A percentile compares a stretch with the other conserved stretches of the same genome.
These are phyloP conservation scores for Trichoderma sp. DNA, from an alignment of 2,329 filamentous ascomycete species.

Conservation along the genomic window DNA sequence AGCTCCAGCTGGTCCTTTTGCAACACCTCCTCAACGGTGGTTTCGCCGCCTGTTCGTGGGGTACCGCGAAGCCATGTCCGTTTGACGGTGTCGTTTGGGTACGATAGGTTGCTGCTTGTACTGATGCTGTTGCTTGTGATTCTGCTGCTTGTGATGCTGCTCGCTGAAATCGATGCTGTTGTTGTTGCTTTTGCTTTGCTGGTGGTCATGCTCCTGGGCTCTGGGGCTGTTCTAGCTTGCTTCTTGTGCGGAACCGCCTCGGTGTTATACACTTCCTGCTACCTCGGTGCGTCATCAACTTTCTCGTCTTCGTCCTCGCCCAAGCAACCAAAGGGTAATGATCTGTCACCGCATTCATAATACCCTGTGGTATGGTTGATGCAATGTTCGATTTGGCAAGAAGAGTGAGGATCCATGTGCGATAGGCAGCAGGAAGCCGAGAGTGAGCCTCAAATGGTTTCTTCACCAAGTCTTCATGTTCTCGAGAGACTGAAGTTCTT, in stretches of 20 bases:
- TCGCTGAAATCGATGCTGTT: not conserved
- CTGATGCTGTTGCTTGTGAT: not conserved
- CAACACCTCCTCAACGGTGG: conserved; percentile 84
- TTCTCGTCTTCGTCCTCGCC: too few species aligned
- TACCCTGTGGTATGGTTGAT: conserved; percentile 64
- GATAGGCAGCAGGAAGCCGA: conserved; percentile 66
- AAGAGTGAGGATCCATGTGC: conserved; percentile 72
- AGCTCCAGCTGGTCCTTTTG: conserved; percentile 69
- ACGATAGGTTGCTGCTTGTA: conserved; percentile 36
- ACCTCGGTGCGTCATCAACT: not conserved
- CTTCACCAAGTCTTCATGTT: conserved; percentile 61
- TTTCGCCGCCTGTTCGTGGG: conserved; percentile 63
- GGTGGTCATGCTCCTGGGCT: not conserved
- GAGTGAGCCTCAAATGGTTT: conserved; percentile 73
- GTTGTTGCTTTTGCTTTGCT: not conserved
- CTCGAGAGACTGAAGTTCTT: conserved; percentile 70
- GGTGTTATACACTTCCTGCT: not conserved
- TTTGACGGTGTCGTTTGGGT: conserved; percentile 65
- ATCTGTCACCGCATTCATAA: conserved; percentile 64
- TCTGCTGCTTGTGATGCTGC: not conserved
- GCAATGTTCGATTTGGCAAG: conserved; percentile 74
- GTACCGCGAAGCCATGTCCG: conserved; percentile 73
- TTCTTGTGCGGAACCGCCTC: conserved; percentile 29
- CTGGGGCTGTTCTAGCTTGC: not conserved
- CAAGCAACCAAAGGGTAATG: too few species aligned